These are phyloP conservation scores for Trebouxiophyceae sp. DNA, from an alignment of 163 green algal genomes.

Conservation along the genomic window DNA sequence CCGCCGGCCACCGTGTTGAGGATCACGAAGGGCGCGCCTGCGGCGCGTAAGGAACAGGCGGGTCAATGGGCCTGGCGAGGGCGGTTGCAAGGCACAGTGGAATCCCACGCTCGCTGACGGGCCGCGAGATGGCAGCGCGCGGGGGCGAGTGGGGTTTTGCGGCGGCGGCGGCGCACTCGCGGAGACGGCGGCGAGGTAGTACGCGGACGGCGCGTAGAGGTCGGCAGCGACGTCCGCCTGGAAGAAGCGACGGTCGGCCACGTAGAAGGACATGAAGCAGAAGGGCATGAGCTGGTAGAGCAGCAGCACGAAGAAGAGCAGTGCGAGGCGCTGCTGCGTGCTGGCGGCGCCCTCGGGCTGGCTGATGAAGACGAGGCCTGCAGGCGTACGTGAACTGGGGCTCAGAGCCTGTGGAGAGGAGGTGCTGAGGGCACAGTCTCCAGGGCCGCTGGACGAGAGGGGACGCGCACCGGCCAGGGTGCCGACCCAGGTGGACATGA, in stretches of 20 bases:
- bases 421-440: no score
- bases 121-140: not conserved
- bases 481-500: constrained; percentile 20
- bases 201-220: constrained; percentile 16
- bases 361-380: constrained; percentile 34
- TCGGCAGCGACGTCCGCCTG: constrained; percentile 10
- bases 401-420: no score
- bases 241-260: constrained; percentile 18
- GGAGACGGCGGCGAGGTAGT: constrained; percentile 13
- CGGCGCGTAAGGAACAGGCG: not conserved
- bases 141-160: no score
- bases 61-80: not conserved
- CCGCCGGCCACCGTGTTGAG: constrained; percentile 15
- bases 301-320: constrained; percentile 31
- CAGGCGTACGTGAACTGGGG: constrained; percentile 2
- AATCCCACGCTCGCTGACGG: no score
- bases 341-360: constrained; percentile 5
- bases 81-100: no score
- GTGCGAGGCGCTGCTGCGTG: constrained; percentile 18
- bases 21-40: constrained; percentile 13
- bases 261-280: constrained; percentile 26
- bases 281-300: constrained; percentile 24
- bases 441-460: no score
- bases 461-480: constrained; percentile 2
- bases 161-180: not conserved